These are phyloP conservation scores for Fusarium pseudocircinatum DNA, from an alignment of 2,329 filamentous ascomycete genomes.

Conservation along the genomic window DNA sequence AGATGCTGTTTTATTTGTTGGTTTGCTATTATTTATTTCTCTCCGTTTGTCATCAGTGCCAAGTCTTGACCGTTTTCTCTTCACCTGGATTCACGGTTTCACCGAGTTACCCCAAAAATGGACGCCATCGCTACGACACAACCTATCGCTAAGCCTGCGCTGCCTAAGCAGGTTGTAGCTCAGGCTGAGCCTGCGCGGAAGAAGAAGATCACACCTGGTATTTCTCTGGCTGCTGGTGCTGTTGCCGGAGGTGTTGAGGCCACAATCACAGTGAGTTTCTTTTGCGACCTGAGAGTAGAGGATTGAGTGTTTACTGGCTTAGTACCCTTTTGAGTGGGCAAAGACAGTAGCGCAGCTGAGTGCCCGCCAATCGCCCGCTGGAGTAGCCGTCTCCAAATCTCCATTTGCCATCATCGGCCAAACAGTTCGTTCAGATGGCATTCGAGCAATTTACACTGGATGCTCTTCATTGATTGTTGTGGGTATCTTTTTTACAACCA, in stretches of 20 bases:
- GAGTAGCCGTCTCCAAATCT: slow-evolving; percentile 53
- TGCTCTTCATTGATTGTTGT: slow-evolving; percentile 66
- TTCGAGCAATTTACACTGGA: slow-evolving; percentile 69
- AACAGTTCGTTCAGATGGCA: slow-evolving; percentile 65
- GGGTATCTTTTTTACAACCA: neutral
- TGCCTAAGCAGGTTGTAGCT: neutral
- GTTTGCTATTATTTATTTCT: neutral
- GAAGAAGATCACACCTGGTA: slow-evolving; percentile 46
- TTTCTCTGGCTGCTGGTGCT: slow-evolving; percentile 61
- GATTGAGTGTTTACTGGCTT: neutral
- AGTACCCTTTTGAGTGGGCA: slow-evolving; percentile 74
- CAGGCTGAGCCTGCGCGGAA: neutral
- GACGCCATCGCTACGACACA: slow-evolving; percentile 1
- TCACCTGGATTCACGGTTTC: neutral
- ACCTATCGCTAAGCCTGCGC: neutral
- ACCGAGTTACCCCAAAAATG: neutral
- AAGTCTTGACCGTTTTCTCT: neutral
- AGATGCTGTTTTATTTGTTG: neutral
- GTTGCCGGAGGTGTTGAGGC: slow-evolving; percentile 64
- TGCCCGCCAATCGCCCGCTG: slow-evolving; percentile 13
- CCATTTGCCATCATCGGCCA: slow-evolving; percentile 65
- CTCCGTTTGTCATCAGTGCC: neutral
- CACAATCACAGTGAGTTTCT: slow-evolving; percentile 53
- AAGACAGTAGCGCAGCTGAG: slow-evolving; percentile 71
- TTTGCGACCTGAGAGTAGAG: fast-evolving